These are phyloP conservation scores for Suhomyces prunicola DNA, from an alignment of 805 yeast species.

Conservation along the genomic window DNA sequence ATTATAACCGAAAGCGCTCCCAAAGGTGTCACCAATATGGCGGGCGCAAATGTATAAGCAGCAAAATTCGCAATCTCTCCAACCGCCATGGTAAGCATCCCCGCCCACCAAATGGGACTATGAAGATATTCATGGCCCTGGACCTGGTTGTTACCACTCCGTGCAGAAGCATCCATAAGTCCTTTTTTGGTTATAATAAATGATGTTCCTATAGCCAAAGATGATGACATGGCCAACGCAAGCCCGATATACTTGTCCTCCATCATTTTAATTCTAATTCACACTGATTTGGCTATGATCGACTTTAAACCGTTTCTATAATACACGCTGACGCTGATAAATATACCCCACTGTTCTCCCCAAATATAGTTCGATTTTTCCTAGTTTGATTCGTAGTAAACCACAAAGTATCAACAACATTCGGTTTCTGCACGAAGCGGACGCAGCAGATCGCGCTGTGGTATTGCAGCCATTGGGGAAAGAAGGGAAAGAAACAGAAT, in stretches of 20 bases:
- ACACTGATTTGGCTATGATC: no score
- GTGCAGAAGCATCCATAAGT: conserved; percentile 61
- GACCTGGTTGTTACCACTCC: conserved; percentile 44
- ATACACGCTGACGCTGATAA: neutral
- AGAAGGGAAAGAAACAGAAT: neutral
- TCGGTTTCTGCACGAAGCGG: neutral
- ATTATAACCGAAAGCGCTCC: conserved; percentile 89
- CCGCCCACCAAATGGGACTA: conserved; percentile 94
- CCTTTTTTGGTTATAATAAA: conserved; percentile 90
- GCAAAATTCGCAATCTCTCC: conserved; percentile 93
- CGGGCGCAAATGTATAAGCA: conserved; percentile 94
- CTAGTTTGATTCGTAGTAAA: neutral
- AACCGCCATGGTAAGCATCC: conserved; percentile 83
- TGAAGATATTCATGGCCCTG: conserved; percentile 76
- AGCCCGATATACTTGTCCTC: conserved; percentile 89
- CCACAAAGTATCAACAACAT: neutral
- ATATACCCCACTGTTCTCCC: neutral
- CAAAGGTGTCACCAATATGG: conserved; percentile 84
- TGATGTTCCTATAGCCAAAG: conserved; percentile 86
- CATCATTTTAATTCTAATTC: conserved; percentile 28
- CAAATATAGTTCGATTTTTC: neutral
- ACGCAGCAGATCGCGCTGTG: neutral
- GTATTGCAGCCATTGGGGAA: neutral
- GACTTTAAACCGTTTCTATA: neutral
- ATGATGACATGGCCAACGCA: conserved; percentile 81